phyloP scores from a whole-genome alignment of 495 filamentous ascomycete species.

The Trichocladium antarcticum region DNA sequence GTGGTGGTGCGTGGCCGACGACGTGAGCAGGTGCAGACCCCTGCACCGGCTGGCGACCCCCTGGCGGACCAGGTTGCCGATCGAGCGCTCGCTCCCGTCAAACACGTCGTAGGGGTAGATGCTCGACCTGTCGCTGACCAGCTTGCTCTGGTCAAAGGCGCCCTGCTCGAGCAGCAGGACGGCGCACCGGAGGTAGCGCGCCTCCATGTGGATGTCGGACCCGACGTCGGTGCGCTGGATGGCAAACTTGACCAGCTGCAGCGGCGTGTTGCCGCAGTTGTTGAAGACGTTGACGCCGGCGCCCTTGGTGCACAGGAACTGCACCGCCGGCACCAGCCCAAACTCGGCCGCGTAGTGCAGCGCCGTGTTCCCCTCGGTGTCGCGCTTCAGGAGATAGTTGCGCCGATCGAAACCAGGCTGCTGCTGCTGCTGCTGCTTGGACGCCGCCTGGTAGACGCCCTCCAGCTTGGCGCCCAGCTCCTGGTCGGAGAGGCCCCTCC shows the following conservation, averaged over 20 bases:
- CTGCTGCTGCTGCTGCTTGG: too few relatives aligned
- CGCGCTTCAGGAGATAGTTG: slow-evolving; percentile 19
- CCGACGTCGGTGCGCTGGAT: slow-evolving; percentile 28
- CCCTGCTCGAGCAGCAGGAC: slow-evolving; percentile 25
- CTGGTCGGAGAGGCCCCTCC: slow-evolving; percentile 15
- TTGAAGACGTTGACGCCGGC: slow-evolving; percentile 26
- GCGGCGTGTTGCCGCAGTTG: slow-evolving; percentile 29
- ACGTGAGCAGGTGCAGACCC: slow-evolving; percentile 22
- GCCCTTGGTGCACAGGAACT: slow-evolving; percentile 18
- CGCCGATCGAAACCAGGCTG: slow-evolving; percentile 12
- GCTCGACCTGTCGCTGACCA: slow-evolving; percentile 22
- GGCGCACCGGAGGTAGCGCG: slow-evolving; percentile 24
- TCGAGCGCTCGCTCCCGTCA: slow-evolving; percentile 24
- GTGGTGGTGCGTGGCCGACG: slow-evolving; percentile 13
- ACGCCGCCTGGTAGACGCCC: slow-evolving; percentile 9
- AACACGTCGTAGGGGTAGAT: slow-evolving; percentile 26
- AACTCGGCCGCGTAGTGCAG: slow-evolving; percentile 28
- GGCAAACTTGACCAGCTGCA: slow-evolving; percentile 28
- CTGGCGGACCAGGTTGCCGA: slow-evolving; percentile 21
- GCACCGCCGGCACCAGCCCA: slow-evolving; percentile 23
- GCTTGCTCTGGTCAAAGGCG: slow-evolving; percentile 28
- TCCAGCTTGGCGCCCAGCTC: slow-evolving; percentile 19
- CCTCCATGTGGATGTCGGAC: slow-evolving; percentile 29
- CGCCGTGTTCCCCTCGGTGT: slow-evolving; percentile 27
- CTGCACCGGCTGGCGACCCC: slow-evolving; percentile 23